These are phyloP conservation scores for Scheffersomyces amazonensis DNA, from an alignment of 805 yeast species.

Conservation along the genomic window DNA sequence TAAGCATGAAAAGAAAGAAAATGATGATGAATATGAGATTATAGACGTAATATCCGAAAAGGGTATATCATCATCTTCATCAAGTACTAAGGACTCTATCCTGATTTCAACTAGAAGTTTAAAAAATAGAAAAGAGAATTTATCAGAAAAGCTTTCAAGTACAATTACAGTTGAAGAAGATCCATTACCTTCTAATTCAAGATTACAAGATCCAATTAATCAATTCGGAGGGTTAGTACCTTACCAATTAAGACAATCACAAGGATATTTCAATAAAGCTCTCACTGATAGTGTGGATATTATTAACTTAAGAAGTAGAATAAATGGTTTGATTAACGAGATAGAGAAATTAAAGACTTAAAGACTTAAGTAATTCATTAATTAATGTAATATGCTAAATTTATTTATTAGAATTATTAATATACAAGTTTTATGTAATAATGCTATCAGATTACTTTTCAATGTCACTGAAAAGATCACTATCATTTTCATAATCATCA, in stretches of 20 bases:
- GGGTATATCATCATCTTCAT: background rate
- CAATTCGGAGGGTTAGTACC: conserved; percentile 53
- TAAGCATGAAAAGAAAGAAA: conserved; percentile 1
- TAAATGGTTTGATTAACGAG: conserved; percentile 13
- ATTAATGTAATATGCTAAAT: background rate
- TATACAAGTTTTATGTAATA: too few relatives aligned
- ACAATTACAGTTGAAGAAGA: conserved; percentile 2
- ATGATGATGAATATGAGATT: conserved; percentile 2
- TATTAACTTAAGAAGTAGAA: conserved; percentile 17
- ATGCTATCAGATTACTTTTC: conserved; percentile 13
- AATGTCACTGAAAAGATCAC: conserved; percentile 43
- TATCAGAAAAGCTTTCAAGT: background rate
- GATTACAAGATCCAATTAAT: conserved; percentile 30
- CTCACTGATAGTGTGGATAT: conserved; percentile 20
- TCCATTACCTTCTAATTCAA: background rate
- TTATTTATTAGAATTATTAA: background rate
- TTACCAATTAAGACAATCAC: conserved; percentile 34
- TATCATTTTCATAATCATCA: conserved; percentile 49
- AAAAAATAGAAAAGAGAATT: conserved; percentile 8
- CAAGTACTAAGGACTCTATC: background rate
- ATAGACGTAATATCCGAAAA: too few relatives aligned
- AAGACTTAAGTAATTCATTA: background rate
- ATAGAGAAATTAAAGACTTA: conserved; percentile 9
- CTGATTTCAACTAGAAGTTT: background rate
- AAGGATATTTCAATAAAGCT: conserved; percentile 31